Conservation (phyloP, 495 filamentous ascomycete genomes). For the Pseudomonodictys pantanalensis region DNA sequence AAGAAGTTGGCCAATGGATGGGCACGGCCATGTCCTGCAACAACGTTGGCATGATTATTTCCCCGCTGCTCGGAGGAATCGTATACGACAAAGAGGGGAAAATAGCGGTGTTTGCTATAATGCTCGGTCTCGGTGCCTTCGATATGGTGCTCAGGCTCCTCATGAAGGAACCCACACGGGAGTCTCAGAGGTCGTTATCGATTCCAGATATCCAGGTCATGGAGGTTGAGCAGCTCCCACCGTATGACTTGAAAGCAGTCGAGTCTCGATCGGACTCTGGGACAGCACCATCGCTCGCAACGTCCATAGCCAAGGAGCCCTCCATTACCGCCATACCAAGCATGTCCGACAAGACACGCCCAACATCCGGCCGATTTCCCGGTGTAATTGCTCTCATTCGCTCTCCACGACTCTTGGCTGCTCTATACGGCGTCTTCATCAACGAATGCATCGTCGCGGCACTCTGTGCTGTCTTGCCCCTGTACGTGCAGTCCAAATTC, state of each 20-base stretch:
- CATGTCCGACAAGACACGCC: background rate
- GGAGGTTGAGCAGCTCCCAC: too few species aligned
- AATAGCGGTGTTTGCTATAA: constrained; percentile 68
- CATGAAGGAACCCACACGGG: constrained; percentile 68
- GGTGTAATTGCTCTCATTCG: constrained; percentile 42
- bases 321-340: too few species aligned
- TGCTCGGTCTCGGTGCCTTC: constrained; percentile 62
- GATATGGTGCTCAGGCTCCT: constrained; percentile 68
- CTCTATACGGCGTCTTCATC: constrained; percentile 53
- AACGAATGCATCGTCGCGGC: constrained; percentile 20
- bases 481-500: constrained; percentile 63
- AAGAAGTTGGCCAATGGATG: constrained; percentile 66
- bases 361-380: constrained; percentile 11
- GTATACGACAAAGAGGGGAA: constrained; percentile 70
- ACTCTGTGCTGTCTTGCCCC: constrained; percentile 60
- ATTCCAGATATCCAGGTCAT: too few species aligned
- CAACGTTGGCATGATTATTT: constrained; percentile 64
- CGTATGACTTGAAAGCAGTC: too few species aligned
- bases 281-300: background rate
- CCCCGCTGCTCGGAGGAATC: constrained; percentile 72
- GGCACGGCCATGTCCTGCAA: constrained; percentile 70
- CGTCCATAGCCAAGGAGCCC: too few species aligned
- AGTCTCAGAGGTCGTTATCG: too few species aligned
- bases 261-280: constrained; percentile 67
- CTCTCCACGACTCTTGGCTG: constrained; percentile 40